phyloP scores from a whole-genome alignment of 2,329 filamentous ascomycete genomes.

The Chrysoporthe deuterocubensis region DNA sequence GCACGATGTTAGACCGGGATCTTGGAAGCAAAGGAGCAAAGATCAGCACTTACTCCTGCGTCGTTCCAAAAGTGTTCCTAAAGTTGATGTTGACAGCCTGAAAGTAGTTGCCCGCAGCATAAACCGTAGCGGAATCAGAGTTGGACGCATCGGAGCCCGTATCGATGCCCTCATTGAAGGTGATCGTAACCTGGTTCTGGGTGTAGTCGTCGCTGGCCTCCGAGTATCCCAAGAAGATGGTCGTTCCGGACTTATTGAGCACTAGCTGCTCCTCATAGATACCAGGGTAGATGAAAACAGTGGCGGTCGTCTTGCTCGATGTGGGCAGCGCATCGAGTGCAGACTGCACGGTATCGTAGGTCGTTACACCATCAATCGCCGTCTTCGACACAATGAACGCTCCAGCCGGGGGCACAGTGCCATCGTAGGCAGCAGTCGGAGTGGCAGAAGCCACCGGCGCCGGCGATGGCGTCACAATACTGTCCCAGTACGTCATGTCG shows the following conservation, averaged over 20 bases:
- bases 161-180: constrained; percentile 38
- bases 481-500: constrained; percentile 35
- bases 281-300: constrained; percentile 46
- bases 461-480: constrained; percentile 31
- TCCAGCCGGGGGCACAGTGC: constrained; percentile 38
- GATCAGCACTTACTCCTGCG: constrained; percentile 30
- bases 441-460: constrained; percentile 29
- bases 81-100: constrained; percentile 45
- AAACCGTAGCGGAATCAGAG: constrained; percentile 44
- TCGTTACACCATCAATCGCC: constrained; percentile 39
- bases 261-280: constrained; percentile 44
- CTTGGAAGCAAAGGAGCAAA: not conserved
- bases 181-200: constrained; percentile 35
- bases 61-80: constrained; percentile 42
- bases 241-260: constrained; percentile 43
- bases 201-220: constrained; percentile 41
- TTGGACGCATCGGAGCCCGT: constrained; percentile 42
- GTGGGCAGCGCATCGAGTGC: constrained; percentile 40
- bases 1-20: not conserved
- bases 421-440: constrained; percentile 24
- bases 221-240: constrained; percentile 45
- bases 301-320: constrained; percentile 41
- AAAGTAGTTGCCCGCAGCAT: constrained; percentile 45
- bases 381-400: constrained; percentile 40
- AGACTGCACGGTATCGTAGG: constrained; percentile 42